Evolutionary conservation across 2,329 filamentous ascomycete genomes (phyloP).

Genomic region (Colletotrichum salicis): DNA sequence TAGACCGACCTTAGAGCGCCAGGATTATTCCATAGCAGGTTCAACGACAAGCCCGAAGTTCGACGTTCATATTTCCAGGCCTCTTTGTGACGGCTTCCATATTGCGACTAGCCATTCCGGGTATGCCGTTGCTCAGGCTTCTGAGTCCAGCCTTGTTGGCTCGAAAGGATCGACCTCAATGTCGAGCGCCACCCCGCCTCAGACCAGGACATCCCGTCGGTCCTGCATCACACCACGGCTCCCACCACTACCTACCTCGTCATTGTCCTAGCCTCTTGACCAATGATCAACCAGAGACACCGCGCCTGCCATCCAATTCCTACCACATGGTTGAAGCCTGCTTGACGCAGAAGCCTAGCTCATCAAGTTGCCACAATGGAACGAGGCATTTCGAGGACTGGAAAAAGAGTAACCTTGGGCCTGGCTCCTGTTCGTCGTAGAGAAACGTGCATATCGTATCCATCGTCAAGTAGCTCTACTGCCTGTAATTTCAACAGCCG

Average conservation of each 20-base stretch:
- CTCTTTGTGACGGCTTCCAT: background rate
- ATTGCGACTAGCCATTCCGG: background rate
- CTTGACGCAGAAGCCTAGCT: background rate
- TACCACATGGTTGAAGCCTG: background rate
- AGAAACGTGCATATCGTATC: background rate
- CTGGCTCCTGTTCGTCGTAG: background rate
- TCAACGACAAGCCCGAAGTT: no score
- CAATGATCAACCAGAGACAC: background rate
- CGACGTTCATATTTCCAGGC: no score
- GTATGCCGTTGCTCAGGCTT: background rate
- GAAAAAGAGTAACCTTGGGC: background rate
- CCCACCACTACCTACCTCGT: background rate
- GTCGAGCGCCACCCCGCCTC: background rate
- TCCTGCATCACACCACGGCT: background rate
- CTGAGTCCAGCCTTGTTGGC: background rate
- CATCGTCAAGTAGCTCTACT: background rate
- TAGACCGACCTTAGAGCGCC: no score
- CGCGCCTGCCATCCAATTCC: background rate
- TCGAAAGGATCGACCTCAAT: background rate
- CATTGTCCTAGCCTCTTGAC: background rate
- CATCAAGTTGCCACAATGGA: background rate
- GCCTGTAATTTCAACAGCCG: background rate
- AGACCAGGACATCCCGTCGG: background rate
- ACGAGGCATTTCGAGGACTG: background rate
- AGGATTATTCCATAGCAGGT: no score